Evolutionary conservation across 495 filamentous ascomycete genomes (phyloP).

Genomic region (Evernia prunastri): DNA sequence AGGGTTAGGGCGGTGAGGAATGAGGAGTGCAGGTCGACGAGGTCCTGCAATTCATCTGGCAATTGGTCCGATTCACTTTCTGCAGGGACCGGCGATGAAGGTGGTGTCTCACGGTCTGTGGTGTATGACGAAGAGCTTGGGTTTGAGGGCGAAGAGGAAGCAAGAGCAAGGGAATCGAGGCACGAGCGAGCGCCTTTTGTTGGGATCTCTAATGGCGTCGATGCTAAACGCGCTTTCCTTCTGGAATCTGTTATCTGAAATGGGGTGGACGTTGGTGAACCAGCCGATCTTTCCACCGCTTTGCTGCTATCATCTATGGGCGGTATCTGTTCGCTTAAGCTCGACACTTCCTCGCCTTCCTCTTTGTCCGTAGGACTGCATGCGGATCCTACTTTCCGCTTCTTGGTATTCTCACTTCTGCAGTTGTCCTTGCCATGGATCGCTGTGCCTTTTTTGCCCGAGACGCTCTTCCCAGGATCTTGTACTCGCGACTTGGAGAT

Average conservation of each 20-base stretch:
- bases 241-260: slow-evolving; percentile 13
- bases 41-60: slow-evolving; percentile 25
- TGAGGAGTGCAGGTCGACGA: slow-evolving; percentile 27
- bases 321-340: neutral
- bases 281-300: neutral
- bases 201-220: slow-evolving; percentile 18
- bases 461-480: slow-evolving; percentile 10
- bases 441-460: neutral
- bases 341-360: neutral
- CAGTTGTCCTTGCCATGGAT: neutral
- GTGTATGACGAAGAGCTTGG: neutral
- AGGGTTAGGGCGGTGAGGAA: slow-evolving; percentile 48
- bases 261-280: neutral
- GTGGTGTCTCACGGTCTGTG: slow-evolving; percentile 12
- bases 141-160: slow-evolving; percentile 13
- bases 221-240: slow-evolving; percentile 10
- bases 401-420: slow-evolving; percentile 2
- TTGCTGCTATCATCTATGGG: neutral
- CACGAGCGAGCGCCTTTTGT: slow-evolving; percentile 25
- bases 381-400: slow-evolving; percentile 15
- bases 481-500: slow-evolving; percentile 24
- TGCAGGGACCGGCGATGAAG: slow-evolving; percentile 18
- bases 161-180: slow-evolving; percentile 23
- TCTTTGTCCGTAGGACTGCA: neutral
- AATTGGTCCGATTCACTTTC: slow-evolving; percentile 1